Evolutionary conservation across 371 early-diverging fungal species (phyloP), one percentile per base, ranked within the genome.

Genomic region (Dinochytrium kinnereticum): DNA sequence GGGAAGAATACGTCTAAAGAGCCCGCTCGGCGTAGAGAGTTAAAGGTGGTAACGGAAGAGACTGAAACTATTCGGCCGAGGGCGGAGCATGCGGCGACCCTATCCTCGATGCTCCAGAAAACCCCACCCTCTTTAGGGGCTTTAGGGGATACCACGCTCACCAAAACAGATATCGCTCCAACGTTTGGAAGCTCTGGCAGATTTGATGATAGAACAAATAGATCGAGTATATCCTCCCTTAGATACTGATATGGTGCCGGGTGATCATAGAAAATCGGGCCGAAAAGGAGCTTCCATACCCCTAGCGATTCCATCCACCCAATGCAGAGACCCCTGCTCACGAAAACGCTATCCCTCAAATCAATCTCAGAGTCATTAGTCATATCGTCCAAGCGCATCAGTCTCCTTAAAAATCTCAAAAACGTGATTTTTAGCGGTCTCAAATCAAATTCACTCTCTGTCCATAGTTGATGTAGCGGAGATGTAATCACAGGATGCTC

Each of bases 271-370:
- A 77, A 80, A 1, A 28, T 10, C 17, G 55, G 30, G 33, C 76
- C 68, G n/a, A 73, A 59, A 33, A 80, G 51, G 0, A 68, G 13
- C 39, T 61, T 66, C 81, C 81, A 81, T 2, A 69, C 76, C n/a
- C 70, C 38, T 0, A 74, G 37, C 15, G 55, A 66, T 40, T 78
- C 78, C 73, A 81, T 69, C 74, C 69, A 72, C 33, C 69, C 57
- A 31, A 80, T 36, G 40, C 55, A 44, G 7, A 67, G 64, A 53
- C 37, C 44, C 7, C 74, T 68, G 24, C 51, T 50, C 1, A 53
- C 55, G 24, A n/a, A 21, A 15, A 53, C n/a, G 24, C 55, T 53
- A 53, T 53, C 55, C 7, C 26, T 7, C 5, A 13, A n/a, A 24
- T 53, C 55, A 26, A 53, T 24, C 24, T 53, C 55, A 53, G 5